Percentiles rank a stretch among this genome's conserved stretches.
phyloP scores from a whole-genome alignment of 2,329 filamentous ascomycete genomes.

The Neophaeococcomyces mojaviensis region DNA sequence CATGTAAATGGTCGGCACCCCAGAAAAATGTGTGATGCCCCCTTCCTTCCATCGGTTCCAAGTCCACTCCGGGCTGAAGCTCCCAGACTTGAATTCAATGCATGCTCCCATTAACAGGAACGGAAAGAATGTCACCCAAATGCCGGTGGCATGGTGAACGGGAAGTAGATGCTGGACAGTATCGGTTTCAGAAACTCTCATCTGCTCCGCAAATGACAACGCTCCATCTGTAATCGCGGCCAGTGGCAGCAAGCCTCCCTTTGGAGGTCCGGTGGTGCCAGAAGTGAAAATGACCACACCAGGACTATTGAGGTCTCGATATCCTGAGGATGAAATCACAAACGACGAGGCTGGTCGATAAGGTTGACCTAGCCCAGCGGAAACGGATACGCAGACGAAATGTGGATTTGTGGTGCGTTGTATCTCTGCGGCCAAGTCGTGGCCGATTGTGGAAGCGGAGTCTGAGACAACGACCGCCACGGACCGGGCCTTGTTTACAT shows the following conservation, averaged over 20 bases:
- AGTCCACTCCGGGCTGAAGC: constrained; percentile 31
- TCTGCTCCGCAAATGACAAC: constrained; percentile 19
- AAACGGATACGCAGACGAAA: constrained; percentile 23
- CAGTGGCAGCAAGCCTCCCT: constrained; percentile 21
- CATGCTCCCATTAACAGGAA: constrained; percentile 34
- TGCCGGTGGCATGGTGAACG: constrained; percentile 27
- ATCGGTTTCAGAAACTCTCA: constrained; percentile 25
- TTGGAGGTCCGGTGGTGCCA: constrained; percentile 24
- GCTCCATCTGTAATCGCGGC: constrained; percentile 24
- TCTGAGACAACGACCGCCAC: constrained; percentile 20
- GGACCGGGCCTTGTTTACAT: constrained; percentile 24
- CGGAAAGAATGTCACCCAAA: constrained; percentile 29
- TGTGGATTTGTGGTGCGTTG: constrained; percentile 15
- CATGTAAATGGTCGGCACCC: constrained; percentile 40
- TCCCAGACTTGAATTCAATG: constrained; percentile 37
- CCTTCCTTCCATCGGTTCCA: constrained; percentile 34
- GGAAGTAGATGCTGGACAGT: constrained; percentile 30
- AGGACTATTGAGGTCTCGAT: constrained; percentile 26
- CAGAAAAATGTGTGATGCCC: constrained; percentile 31
- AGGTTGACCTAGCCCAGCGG: constrained; percentile 16
- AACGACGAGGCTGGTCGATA: constrained; percentile 4
- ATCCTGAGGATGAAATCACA: constrained; percentile 26
- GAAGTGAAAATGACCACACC: constrained; percentile 27
- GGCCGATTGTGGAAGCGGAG: constrained; percentile 15
- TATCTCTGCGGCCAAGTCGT: constrained; percentile 17